Evolutionary conservation across 2,329 filamentous ascomycete genomes (phyloP), one percentile per base, ranked within the genome.

Genomic region (Phaeoacremonium minimum): DNA sequence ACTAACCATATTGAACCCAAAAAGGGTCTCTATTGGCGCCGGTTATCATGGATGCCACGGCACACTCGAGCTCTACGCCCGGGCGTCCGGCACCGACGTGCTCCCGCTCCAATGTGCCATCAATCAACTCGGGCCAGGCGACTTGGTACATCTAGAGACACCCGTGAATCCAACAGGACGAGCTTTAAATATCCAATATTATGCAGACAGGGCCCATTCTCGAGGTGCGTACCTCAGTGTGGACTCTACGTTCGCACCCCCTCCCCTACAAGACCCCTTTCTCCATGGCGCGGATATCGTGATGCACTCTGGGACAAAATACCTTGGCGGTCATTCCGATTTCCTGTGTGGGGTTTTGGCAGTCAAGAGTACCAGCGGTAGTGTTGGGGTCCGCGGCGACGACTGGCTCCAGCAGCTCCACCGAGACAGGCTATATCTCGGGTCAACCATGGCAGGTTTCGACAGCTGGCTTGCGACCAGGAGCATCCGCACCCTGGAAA

Each of bases 11-110:
- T 66, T 95, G 7, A 89, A 94, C 57, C 93, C 93, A 2, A 80
- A 80, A 49, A 81, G 83, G 40, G 66, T 97, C 38, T 83, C 88
- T 47, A 88, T 97, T 46, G 82, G 82, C 26, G 80, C 75, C 13
- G 90, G 89, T 29, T 98, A 97, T 64, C 93, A 97, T 65, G 93
- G 93, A 50, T 95, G 87, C 62, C 88, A 95, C 60, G 88, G 87
- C 43, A 86, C 95, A 18, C 76, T 96, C 49, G 63, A 63, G 19
- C 65, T 97, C 37, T 72, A 94, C 46, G 63, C 74, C 41, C 86
- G 87, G 45, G 77, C 96, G 33, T 87, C 83, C 17, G 84, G 85
- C 1, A 75, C 95, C 16, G 63, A 83, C 3, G 73, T 81, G 15
- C 73, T 97, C 12, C 76, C 84, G 50, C 38, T 44, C 41, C 46